These are phyloP conservation scores for Alternaria hordeiaustralica DNA, from an alignment of 2,329 filamentous ascomycete genomes.

Conservation along the genomic window DNA sequence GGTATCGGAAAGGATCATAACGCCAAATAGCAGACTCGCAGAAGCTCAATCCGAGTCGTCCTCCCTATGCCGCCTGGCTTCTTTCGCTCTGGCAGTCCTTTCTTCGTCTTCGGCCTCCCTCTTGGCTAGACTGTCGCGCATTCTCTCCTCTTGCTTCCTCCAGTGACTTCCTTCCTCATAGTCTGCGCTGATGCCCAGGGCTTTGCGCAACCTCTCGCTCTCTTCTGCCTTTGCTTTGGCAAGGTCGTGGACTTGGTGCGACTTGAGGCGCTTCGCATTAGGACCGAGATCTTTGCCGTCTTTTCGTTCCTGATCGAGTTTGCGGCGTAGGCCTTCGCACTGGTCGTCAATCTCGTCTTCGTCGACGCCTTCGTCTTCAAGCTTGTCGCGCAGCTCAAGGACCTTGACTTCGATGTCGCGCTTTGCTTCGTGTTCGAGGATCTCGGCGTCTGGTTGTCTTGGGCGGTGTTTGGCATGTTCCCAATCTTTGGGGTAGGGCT, in stretches of 20 bases:
- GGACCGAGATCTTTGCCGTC: conserved; percentile 45
- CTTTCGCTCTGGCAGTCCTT: conserved; percentile 29
- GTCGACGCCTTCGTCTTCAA: conserved; percentile 89
- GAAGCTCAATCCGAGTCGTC: conserved; percentile 40
- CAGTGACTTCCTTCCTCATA: conserved; percentile 88
- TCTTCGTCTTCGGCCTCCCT: conserved; percentile 47
- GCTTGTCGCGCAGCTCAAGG: conserved; percentile 83
- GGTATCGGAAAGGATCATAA: background rate
- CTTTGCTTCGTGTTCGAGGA: conserved; percentile 92
- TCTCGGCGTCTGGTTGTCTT: conserved; percentile 87
- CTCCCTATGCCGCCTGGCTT: conserved; percentile 31
- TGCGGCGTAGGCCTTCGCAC: conserved; percentile 70
- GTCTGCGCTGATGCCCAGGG: conserved; percentile 83
- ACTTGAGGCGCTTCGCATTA: conserved; percentile 71
- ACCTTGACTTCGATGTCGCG: conserved; percentile 92
- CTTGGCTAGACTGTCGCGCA: conserved; percentile 53
- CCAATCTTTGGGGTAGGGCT: conserved; percentile 77
- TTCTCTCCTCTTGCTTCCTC: conserved; percentile 79
- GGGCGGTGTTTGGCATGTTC: conserved; percentile 75
- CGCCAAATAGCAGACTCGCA: background rate
- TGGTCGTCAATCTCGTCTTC: conserved; percentile 89
- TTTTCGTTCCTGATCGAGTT: conserved; percentile 60
- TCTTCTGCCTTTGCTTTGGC: conserved; percentile 96
- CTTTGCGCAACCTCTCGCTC: conserved; percentile 84
- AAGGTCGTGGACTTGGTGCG: conserved; percentile 94